Evolutionary conservation across 164 flowering plant genomes (phyloP).

Genomic region (Annona cherimola): DNA sequence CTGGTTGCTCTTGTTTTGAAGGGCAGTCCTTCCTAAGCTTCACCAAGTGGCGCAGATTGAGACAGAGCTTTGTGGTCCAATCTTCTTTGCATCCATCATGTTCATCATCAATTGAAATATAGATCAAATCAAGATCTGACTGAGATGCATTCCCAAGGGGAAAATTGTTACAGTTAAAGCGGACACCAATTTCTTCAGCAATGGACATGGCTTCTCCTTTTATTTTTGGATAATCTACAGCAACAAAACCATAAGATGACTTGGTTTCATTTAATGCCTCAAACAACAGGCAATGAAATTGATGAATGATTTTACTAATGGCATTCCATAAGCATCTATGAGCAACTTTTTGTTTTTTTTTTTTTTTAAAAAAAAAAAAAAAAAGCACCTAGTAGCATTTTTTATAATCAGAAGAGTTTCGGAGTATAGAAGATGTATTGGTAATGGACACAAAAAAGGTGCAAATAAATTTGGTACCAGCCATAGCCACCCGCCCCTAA

Average conservation of each 20-base stretch:
- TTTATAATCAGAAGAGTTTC: too few species aligned
- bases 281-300: neutral
- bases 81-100: slow-evolving; percentile 50
- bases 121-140: slow-evolving; percentile 68
- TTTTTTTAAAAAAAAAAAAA: too few species aligned
- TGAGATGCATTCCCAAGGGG: slow-evolving; percentile 52
- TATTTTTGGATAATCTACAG: slow-evolving; percentile 77
- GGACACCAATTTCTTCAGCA: slow-evolving; percentile 59
- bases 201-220: slow-evolving; percentile 53
- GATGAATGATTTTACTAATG: neutral
- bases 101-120: slow-evolving; percentile 68
- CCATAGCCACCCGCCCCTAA: too few species aligned
- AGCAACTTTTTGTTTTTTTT: neutral
- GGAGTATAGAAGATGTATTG: too few species aligned
- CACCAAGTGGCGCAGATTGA: slow-evolving; percentile 61
- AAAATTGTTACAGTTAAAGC: slow-evolving; percentile 46
- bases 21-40: slow-evolving; percentile 52
- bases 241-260: slow-evolving; percentile 10
- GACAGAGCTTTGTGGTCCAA: slow-evolving; percentile 77
- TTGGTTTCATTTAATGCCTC: slow-evolving; percentile 1
- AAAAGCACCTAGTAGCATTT: too few species aligned
- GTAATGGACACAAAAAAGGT: too few species aligned
- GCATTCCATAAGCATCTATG: neutral
- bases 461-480: too few species aligned
- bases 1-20: slow-evolving; percentile 45